Percentiles rank a stretch among this genome's conserved stretches.
These are phyloP conservation scores for Neoboletus magnificus DNA, from an alignment of 768 basidiomycete species.

Conservation along the genomic window DNA sequence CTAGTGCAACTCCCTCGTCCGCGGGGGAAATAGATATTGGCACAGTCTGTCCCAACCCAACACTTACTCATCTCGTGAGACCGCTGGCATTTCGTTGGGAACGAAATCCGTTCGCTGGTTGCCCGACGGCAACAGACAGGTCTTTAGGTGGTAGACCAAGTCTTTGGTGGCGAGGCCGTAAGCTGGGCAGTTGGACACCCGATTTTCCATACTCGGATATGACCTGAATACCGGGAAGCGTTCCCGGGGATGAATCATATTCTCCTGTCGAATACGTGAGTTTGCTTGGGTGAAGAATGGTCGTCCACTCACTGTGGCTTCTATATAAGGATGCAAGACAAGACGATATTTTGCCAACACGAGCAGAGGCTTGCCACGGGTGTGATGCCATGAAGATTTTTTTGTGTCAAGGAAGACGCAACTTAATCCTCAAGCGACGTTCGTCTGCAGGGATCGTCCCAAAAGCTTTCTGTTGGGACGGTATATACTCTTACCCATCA, in stretches of 20 bases:
- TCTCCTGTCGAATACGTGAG: not conserved
- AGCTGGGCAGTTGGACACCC: conserved; percentile 21
- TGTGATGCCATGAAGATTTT: not conserved
- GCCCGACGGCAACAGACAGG: not conserved
- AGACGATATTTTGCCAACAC: not conserved
- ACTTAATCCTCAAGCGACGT: not conserved
- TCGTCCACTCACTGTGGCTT: not conserved
- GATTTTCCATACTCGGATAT: not conserved
- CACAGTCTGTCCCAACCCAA: conserved; percentile 23
- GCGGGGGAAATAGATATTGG: not conserved
- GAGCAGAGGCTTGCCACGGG: not conserved
- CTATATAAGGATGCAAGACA: not conserved
- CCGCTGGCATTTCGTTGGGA: conserved; percentile 27
- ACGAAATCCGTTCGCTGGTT: conserved; percentile 1
- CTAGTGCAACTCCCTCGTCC: not conserved
- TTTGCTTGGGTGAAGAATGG: not conserved
- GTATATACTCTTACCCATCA: not conserved
- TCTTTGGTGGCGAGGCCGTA: conserved; percentile 38
- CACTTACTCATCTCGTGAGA: conserved; percentile 15
- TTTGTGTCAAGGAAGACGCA: not conserved
- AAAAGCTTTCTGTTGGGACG: not conserved
- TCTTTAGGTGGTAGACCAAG: conserved; percentile 33
- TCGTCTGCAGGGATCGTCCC: not conserved
- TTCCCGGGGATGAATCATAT: too few relatives aligned
- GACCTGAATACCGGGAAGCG: not conserved